A percentile compares a stretch with the other conserved stretches of the same genome.
These are phyloP conservation scores for Pluteus cervinus DNA, from an alignment of 768 basidiomycete species.

Conservation along the genomic window DNA sequence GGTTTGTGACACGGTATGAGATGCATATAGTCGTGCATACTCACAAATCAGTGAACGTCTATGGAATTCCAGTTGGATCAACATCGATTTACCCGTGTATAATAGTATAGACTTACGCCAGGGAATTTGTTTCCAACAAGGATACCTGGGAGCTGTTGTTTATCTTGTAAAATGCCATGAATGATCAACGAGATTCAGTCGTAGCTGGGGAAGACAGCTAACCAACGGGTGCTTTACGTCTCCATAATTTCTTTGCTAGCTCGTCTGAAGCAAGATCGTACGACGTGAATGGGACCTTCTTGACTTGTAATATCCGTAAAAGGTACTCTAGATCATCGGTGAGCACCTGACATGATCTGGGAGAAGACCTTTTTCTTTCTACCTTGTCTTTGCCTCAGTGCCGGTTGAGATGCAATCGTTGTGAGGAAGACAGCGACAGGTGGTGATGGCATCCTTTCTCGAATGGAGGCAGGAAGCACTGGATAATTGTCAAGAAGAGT, in stretches of 20 bases:
- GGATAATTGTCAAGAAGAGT: too few species aligned
- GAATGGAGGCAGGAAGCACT: too few species aligned
- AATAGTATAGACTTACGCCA: slow-evolving; percentile 48
- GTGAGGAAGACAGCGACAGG: slow-evolving; percentile 81
- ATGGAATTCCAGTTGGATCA: slow-evolving; percentile 6
- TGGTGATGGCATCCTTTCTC: slow-evolving; percentile 85
- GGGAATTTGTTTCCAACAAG: slow-evolving; percentile 72
- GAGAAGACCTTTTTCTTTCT: neutral
- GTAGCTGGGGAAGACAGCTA: slow-evolving; percentile 8
- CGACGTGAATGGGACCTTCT: slow-evolving; percentile 76
- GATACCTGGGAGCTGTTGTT: slow-evolving; percentile 81
- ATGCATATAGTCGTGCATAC: slow-evolving; percentile 15
- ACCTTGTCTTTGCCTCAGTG: slow-evolving; percentile 79
- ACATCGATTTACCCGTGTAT: slow-evolving; percentile 3
- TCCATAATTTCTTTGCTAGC: slow-evolving; percentile 75
- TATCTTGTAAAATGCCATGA: slow-evolving; percentile 38
- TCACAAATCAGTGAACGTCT: slow-evolving; percentile 76
- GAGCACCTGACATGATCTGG: neutral
- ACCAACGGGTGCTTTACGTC: slow-evolving; percentile 72
- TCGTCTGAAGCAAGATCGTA: slow-evolving; percentile 86
- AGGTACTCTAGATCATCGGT: slow-evolving; percentile 57
- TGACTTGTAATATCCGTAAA: slow-evolving; percentile 75
- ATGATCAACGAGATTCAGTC: slow-evolving; percentile 4
- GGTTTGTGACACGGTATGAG: slow-evolving; percentile 6
- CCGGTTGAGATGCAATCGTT: slow-evolving; percentile 81